These are phyloP conservation scores for Cystobasidium sp. DNA, from an alignment of 1,284 basidiomycete genomes.

Conservation along the genomic window DNA sequence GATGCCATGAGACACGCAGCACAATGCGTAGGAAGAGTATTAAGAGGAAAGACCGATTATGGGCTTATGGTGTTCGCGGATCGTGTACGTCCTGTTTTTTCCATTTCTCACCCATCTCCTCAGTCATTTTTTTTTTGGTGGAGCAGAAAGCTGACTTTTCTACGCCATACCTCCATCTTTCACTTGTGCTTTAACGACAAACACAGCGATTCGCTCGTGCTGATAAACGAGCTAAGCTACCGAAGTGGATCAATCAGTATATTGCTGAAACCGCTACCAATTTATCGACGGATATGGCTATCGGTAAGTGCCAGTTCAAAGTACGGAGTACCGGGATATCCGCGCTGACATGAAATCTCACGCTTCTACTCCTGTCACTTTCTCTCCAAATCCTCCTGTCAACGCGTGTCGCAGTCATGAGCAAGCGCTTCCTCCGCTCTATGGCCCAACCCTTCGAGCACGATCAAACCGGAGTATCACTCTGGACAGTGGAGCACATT, in stretches of 20 bases:
- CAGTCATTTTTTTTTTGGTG: too few relatives aligned
- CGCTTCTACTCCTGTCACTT: background rate
- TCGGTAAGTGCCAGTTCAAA: slow-evolving; percentile 60
- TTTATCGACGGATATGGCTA: slow-evolving; percentile 97
- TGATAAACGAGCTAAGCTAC: slow-evolving; percentile 95
- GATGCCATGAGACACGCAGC: slow-evolving; percentile 99
- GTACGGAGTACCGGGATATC: too few relatives aligned
- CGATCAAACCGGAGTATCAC: slow-evolving; percentile 88
- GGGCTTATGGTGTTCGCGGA: slow-evolving; percentile 99
- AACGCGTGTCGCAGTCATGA: slow-evolving; percentile 62
- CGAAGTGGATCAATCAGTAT: slow-evolving; percentile 99
- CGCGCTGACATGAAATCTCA: background rate
- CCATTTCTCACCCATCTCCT: background rate
- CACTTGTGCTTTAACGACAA: background rate
- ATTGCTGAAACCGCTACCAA: slow-evolving; percentile 97
- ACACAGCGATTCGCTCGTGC: slow-evolving; percentile 93
- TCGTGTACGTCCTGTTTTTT: slow-evolving; percentile 67
- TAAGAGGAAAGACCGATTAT: slow-evolving; percentile 98
- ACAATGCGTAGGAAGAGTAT: slow-evolving; percentile 95
- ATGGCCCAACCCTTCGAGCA: slow-evolving; percentile 97
- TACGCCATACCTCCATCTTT: background rate
- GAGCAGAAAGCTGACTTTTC: background rate
- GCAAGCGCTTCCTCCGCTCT: slow-evolving; percentile 94
- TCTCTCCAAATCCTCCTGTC: background rate
- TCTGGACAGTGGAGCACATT: slow-evolving; percentile 90